Conservation (phyloP, 176 grass and related monocot species). For the Leersia perrieri region DNA sequence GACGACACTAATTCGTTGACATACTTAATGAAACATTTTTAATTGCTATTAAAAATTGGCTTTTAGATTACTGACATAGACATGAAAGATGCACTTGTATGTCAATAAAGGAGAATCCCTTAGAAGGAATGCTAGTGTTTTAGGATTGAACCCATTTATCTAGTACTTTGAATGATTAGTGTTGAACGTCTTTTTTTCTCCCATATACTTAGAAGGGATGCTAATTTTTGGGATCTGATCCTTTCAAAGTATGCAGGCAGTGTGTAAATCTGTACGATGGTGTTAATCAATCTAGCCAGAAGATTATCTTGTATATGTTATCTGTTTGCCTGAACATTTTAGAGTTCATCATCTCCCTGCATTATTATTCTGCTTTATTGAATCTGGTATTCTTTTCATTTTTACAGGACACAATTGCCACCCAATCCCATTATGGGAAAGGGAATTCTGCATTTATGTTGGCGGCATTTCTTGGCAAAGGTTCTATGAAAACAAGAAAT, state of each 20-base stretch:
- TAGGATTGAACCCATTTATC: neutral
- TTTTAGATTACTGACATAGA: neutral
- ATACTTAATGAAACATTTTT: neutral
- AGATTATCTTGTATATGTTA: neutral
- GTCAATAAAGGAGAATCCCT: neutral
- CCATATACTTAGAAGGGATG: neutral
- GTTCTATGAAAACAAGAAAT: slow-evolving; percentile 46
- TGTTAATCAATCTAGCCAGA: neutral
- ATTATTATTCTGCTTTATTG: neutral
- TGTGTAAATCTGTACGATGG: neutral
- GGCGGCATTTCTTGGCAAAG: slow-evolving; percentile 44
- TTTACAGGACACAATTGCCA: slow-evolving; percentile 16
- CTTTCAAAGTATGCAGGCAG: neutral
- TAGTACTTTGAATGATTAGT: neutral
- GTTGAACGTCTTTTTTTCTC: neutral
- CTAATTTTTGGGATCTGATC: neutral
- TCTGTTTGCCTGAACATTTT: neutral
- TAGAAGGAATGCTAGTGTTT: neutral
- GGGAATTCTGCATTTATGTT: slow-evolving; percentile 50
- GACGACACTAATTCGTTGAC: neutral
- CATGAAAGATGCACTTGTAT: neutral
- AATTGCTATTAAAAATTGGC: neutral
- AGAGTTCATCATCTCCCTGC: neutral
- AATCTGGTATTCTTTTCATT: slow-evolving; percentile 14
- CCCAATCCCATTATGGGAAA: slow-evolving; percentile 56